Evolutionary conservation across 768 basidiomycete species (phyloP), one percentile per base, ranked within the genome.

Genomic region (Auricularia sp.): DNA sequence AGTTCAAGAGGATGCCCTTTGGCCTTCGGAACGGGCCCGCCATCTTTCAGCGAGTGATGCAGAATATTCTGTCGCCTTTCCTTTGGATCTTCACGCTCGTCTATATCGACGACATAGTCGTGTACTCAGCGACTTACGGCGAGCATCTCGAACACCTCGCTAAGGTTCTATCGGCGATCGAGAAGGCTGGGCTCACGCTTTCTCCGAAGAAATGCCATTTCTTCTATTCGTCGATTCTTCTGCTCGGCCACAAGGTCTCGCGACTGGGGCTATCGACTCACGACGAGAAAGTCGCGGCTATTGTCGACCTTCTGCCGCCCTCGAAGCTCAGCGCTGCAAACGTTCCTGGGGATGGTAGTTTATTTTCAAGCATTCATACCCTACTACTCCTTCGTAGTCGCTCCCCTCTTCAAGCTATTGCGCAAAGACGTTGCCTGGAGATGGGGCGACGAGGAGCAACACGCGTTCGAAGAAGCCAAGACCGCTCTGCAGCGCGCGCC

Each of bases 1-100:
- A 81, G 64, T 81, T 81, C 67, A 66, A 65, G 35, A 59, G 76
- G 45, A 79, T 81, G 77, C 79, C 78, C 0, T 81, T 81, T 61
- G 75, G 77, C 0, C 70, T 71, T 1, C 62, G 72, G 0, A 77
- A 77, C 0, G 51, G 37, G 18, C 37, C 21, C 4, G 61, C 65
- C 14, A 63, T 65, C 16, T 44, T 44, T 44, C 44, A 44, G 44
- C 44, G 44, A 18, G 18, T 44, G 11, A 44, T 44, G 44, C 44
- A 44, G 44, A 18, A 18, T 18, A 44, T 44, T 18, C 44, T 44
- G 11, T 44, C 44, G 11, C 44, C 44, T 10, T 44, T 44, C 44
- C 18, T 44, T 10, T 44, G 44, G 44, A 10, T 44, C 44, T 44
- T 44, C 44, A 29, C 29, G 29, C 29, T 29, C 3, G 78, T 80